Evolutionary conservation across 2,329 filamentous ascomycete genomes (phyloP).

Genomic region (Pseudogymnoascus sp.): DNA sequence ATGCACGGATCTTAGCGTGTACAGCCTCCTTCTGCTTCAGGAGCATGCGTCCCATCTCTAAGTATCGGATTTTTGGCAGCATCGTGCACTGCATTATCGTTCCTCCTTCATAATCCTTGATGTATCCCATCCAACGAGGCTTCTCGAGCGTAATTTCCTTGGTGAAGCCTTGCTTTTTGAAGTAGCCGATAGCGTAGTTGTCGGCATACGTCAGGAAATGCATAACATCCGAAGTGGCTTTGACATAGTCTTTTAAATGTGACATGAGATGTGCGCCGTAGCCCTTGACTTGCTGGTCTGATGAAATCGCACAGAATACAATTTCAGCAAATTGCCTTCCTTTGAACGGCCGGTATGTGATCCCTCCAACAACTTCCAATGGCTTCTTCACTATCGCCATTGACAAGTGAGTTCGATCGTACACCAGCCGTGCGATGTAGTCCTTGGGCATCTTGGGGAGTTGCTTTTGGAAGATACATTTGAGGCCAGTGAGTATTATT

Average conservation of each 20-base stretch:
- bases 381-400: slow-evolving; percentile 98
- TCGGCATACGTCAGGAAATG: slow-evolving; percentile 98
- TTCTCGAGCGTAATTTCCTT: slow-evolving; percentile 94
- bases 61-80: slow-evolving; percentile 88
- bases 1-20: slow-evolving; percentile 87
- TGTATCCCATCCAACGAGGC: slow-evolving; percentile 97
- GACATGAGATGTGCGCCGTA: slow-evolving; percentile 98
- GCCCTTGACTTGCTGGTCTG: slow-evolving; percentile 96
- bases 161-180: slow-evolving; percentile 98
- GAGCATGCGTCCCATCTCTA: slow-evolving; percentile 87
- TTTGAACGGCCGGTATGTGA: slow-evolving; percentile 93
- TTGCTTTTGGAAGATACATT: slow-evolving; percentile 98
- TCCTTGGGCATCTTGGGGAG: slow-evolving; percentile 99
- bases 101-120: slow-evolving; percentile 98
- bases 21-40: slow-evolving; percentile 96
- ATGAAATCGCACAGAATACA: slow-evolving; percentile 95
- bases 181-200: slow-evolving; percentile 98
- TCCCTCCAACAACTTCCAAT: slow-evolving; percentile 89
- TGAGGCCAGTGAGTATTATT: slow-evolving; percentile 90
- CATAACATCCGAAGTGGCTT: slow-evolving; percentile 93
- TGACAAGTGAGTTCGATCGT: slow-evolving; percentile 90
- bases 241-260: slow-evolving; percentile 96
- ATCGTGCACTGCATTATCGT: slow-evolving; percentile 99
- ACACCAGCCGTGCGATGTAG: slow-evolving; percentile 94
- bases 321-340: slow-evolving; percentile 92